These are phyloP conservation scores for Cylindrotheca closterium DNA, from an alignment of 108 stramenopile species.

Conservation along the genomic window DNA sequence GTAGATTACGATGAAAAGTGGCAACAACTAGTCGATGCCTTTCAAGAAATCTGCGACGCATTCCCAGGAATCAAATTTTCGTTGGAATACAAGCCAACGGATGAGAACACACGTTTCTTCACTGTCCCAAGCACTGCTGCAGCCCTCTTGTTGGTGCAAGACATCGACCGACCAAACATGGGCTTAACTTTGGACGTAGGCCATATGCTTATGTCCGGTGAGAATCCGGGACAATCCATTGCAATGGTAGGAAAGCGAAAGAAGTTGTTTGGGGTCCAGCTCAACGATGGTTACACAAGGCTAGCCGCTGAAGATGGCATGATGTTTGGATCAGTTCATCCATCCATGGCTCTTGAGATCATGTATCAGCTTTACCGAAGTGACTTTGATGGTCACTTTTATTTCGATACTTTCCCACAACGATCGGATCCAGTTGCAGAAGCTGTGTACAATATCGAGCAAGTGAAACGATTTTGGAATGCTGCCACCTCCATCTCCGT, in stretches of 20 bases:
- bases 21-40: conserved; percentile 71
- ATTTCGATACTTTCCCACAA: conserved; percentile 91
- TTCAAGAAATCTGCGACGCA: conserved; percentile 82
- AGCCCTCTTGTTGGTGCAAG: conserved; percentile 66
- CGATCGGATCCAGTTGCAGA: conserved; percentile 80
- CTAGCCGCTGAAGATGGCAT: conserved; percentile 88
- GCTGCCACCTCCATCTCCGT: conserved; percentile 45
- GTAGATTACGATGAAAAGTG: conserved; percentile 77
- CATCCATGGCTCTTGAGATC: conserved; percentile 77
- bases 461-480: conserved; percentile 71
- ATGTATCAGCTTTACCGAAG: conserved; percentile 74
- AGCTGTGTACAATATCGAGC: conserved; percentile 78
- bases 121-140: conserved; percentile 86
- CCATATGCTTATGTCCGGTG: conserved; percentile 85
- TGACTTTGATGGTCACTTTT: conserved; percentile 73
- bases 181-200: conserved; percentile 87
- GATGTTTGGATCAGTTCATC: conserved; percentile 88
- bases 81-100: conserved; percentile 87
- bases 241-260: conserved; percentile 62
- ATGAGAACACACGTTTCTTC: conserved; percentile 88
- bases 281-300: conserved; percentile 82
- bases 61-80: conserved; percentile 78
- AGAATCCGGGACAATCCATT: conserved; percentile 85
- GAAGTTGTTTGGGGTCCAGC: conserved; percentile 83
- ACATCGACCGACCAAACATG: conserved; percentile 80